These are phyloP conservation scores for Pythium brachiatum DNA, from an alignment of 352 stramenopile genomes.

Conservation along the genomic window DNA sequence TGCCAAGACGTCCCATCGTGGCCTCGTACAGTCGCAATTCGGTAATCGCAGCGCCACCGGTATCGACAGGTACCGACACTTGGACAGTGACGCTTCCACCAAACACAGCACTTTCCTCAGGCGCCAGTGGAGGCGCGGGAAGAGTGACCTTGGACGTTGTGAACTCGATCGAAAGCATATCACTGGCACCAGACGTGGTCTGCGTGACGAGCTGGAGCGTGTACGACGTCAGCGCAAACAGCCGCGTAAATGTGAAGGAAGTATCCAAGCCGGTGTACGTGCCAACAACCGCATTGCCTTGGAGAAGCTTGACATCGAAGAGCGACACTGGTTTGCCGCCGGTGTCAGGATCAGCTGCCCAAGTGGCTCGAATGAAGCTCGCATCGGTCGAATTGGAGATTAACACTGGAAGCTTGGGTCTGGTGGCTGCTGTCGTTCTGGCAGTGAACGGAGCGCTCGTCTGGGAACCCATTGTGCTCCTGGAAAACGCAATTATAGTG, in stretches of 20 bases:
- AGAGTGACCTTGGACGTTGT: slow-evolving; percentile 25
- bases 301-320: slow-evolving; percentile 39
- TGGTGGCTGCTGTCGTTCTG: slow-evolving; percentile 34
- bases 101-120: slow-evolving; percentile 35
- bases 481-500: slow-evolving; percentile 38
- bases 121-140: slow-evolving; percentile 29
- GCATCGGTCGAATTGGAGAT: slow-evolving; percentile 19
- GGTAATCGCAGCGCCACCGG: slow-evolving; percentile 36
- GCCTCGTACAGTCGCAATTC: slow-evolving; percentile 45
- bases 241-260: slow-evolving; percentile 33
- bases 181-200: slow-evolving; percentile 40
- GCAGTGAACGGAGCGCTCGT: slow-evolving; percentile 35
- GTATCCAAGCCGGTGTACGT: slow-evolving; percentile 22
- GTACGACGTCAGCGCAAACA: slow-evolving; percentile 37
- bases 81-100: slow-evolving; percentile 65
- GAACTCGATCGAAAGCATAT: slow-evolving; percentile 11
- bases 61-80: slow-evolving; percentile 33
- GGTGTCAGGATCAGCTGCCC: slow-evolving; percentile 39
- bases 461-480: slow-evolving; percentile 37
- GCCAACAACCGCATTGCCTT: slow-evolving; percentile 15
- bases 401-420: slow-evolving; percentile 26
- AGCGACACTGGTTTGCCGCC: slow-evolving; percentile 37
- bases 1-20: slow-evolving; percentile 25
- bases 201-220: slow-evolving; percentile 27
- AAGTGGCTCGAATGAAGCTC: slow-evolving; percentile 41